Evolutionary conservation across 139 green algal genomes (phyloP).

Genomic region (Gonium pectorale): DNA sequence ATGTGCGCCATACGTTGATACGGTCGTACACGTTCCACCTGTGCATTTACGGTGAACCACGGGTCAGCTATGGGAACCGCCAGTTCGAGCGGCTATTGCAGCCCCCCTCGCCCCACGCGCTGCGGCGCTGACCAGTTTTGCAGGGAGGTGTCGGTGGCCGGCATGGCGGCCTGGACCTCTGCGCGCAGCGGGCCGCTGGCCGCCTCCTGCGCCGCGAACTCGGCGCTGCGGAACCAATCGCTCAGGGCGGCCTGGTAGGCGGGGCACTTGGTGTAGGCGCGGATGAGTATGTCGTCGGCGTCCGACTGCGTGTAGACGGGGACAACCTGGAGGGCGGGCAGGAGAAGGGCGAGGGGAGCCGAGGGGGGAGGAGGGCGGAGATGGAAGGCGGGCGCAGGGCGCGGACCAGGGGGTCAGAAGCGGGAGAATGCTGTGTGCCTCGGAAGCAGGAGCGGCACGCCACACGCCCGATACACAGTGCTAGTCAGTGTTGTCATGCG

Average conservation of each 20-base stretch:
- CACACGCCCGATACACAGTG: too few relatives aligned
- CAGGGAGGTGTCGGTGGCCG: constrained; percentile 38
- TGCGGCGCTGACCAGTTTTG: constrained; percentile 62
- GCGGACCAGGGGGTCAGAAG: too few relatives aligned
- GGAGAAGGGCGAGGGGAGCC: background rate
- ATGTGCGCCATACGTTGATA: constrained; percentile 64
- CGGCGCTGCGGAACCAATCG: constrained; percentile 42
- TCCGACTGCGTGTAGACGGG: constrained; percentile 64
- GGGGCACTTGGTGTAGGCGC: constrained; percentile 62
- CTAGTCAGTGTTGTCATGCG: too few relatives aligned
- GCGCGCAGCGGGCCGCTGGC: background rate
- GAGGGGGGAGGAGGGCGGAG: background rate
- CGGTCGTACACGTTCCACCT: constrained; percentile 58
- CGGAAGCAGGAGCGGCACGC: too few relatives aligned
- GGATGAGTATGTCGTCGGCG: constrained; percentile 52
- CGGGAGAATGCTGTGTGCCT: too few relatives aligned
- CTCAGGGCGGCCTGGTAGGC: constrained; percentile 46
- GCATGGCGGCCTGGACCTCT: background rate
- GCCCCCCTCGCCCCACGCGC: too few relatives aligned
- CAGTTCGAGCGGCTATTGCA: too few relatives aligned
- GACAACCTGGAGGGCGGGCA: constrained; percentile 44
- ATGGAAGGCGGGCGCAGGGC: too few relatives aligned
- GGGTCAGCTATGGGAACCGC: too few relatives aligned
- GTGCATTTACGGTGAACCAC: too few relatives aligned
- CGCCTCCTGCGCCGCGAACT: constrained; percentile 53